A percentile compares a stretch with the other conserved stretches of the same genome.
Evolutionary conservation across 257 asterid genomes (phyloP).

Genomic region (Fraxinus pennsylvanica): DNA sequence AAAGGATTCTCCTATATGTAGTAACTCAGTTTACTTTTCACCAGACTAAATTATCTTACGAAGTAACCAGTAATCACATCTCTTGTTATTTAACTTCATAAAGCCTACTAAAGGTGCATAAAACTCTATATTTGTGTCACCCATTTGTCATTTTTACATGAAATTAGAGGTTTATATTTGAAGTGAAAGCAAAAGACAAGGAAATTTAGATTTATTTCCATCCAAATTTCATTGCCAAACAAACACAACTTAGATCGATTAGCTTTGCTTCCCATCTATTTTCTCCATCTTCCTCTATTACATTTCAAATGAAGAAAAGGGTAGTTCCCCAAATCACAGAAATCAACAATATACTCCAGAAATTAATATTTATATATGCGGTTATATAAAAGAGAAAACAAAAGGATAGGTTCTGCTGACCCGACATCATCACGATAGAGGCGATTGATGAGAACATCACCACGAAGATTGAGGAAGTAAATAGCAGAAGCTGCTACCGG

Average conservation of each 20-base stretch:
- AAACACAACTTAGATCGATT: not conserved
- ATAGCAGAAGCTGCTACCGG: constrained; percentile 99
- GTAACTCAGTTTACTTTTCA: not conserved
- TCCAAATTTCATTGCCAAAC: not conserved
- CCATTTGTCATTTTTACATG: not conserved
- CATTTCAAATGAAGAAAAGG: not conserved
- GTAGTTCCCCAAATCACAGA: not conserved
- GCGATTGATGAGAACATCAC: constrained; percentile 99
- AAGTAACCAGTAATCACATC: not conserved
- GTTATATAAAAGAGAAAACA: not conserved
- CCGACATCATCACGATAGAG: constrained; percentile 99
- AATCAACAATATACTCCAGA: no score
- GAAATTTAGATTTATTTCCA: not conserved
- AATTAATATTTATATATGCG: not conserved
- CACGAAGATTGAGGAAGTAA: constrained; percentile 93
- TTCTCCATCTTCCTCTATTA: not conserved
- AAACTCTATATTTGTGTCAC: not conserved
- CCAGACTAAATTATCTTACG: not conserved
- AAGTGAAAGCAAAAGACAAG: not conserved
- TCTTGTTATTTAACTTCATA: not conserved
- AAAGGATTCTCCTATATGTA: not conserved
- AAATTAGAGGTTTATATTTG: not conserved
- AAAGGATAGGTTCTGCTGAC: constrained; percentile 33
- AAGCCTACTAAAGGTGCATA: not conserved
- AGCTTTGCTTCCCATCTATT: not conserved